Base-by-base conservation (phyloP, 805 yeast genomes). In the Metschnikowia corniflorae region DNA sequence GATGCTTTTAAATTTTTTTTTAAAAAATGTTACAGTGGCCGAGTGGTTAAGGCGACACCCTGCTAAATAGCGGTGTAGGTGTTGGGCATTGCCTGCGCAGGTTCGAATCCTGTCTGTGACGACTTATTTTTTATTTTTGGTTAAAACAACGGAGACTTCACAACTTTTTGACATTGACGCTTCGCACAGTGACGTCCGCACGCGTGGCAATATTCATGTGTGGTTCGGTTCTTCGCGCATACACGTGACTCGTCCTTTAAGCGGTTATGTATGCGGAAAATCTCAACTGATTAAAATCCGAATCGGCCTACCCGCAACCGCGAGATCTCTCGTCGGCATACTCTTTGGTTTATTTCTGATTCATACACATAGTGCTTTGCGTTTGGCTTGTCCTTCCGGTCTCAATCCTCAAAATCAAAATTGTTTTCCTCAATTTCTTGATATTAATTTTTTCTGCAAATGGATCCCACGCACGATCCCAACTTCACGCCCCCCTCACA, bases 21-120 rank as follows among this genome's bases (percentile, higher is more conserved):
- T n/a, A n/a, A n/a, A n/a, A n/a, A n/a, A n/a, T 10, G 71, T 63
- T 54, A 60, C 70, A 60, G 71, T 67, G 73, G 68, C 71, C 71
- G 73, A 67, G 73, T 65, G 73, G 73, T 67, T 67, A 67, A 67
- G 71, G 73, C 68, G 73, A 62, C 65, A 61, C 71, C 54, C 54
- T 50, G 54, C 54, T 50, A 50, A 40, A 12, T 7, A 37, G 43
- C 43, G 42, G 68, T 42, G 40, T 36, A 63, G 69, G 69, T 60
- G 66, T 65, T 67, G 73, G 68, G 71, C 58, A 58, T 55, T 66
- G 59, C 71, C 68, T 65, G 61, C 96, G 95, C 95, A 86, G 94
- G 96, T 86, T 86, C 96, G 96, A 86, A 86, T 86, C 96, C 94
- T 86, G 95, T 86, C 94, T 83, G 94, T 86, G 85, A 84, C 96